Evolutionary conservation across 768 basidiomycete species (phyloP).

Genomic region (Coprinopsis sp.): DNA sequence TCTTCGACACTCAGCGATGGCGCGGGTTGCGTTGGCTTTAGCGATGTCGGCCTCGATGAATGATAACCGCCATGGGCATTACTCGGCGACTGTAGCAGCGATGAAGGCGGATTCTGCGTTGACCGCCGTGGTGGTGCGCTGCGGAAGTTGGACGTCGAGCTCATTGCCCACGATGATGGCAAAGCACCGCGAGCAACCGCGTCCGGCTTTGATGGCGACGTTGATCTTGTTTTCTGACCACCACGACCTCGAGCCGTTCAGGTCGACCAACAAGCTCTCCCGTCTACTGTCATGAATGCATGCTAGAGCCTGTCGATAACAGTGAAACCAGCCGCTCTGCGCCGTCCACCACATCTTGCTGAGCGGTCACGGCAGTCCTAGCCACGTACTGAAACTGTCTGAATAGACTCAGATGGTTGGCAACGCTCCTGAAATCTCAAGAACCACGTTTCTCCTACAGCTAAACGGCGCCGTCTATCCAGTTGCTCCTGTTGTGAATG

Average conservation of each 20-base stretch:
- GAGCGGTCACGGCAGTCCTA: no score
- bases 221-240: neutral
- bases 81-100: neutral
- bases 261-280: no score
- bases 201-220: neutral
- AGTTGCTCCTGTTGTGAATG: no score
- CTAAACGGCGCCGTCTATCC: no score
- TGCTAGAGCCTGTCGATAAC: no score
- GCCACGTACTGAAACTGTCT: no score
- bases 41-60: neutral
- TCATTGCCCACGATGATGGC: constrained; percentile 2
- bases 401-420: no score
- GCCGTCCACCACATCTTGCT: no score
- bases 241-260: neutral
- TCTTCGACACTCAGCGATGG: constrained; percentile 67
- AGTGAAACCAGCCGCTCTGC: no score
- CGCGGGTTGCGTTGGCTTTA: neutral
- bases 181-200: neutral
- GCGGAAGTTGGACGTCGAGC: constrained; percentile 5
- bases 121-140: constrained; percentile 1
- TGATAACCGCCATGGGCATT: neutral
- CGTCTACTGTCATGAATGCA: no score
- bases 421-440: no score
- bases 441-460: no score
- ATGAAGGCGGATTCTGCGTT: constrained; percentile 2